Base-by-base conservation (phyloP, 495 filamentous ascomycete species). In the Annulohypoxylon bovei region DNA sequence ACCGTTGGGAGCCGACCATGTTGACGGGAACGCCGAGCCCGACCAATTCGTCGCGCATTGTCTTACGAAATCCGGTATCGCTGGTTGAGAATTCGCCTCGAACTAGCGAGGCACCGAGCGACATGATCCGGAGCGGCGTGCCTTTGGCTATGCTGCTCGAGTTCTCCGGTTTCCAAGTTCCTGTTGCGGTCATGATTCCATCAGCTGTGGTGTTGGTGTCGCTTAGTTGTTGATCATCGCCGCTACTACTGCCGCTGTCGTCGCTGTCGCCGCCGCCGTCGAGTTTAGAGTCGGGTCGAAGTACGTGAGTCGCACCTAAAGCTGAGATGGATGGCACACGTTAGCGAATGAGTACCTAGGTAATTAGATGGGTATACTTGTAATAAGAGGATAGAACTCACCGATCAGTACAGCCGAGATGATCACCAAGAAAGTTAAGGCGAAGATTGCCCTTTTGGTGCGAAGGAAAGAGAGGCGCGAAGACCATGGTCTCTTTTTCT, bases 21-120 rank as follows among this genome's bases (percentile, higher is more conserved):
- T 79, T 80, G 28, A 81, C 71, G 0, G 73, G 58, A 6, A 65
- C 53, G 6, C 71, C 72, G 6, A 74, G 71, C 0, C 49, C 67
- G 7, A 70, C 49, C 12, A 86, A 77, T 12, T 76, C 61, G 22
- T 77, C 74, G 20, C 73, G 75, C n/a, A 86, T 73, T 59, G 78
- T 74, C 33, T 76, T 77, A 47, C 88, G 84, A 75, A 89, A 89
- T 18, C 87, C 86, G 74, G 87, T 84, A 4, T 79, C 75, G 57
- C 84, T 82, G 3, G 73, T 79, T 1, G 83, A 86, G 32, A 71
- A 73, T 47, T 82, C 83, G 9, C 88, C 88, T 49, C 77, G 77
- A 9, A 87, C 88, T 52, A 90, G 84, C 0, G 87, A 89, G 8
- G 86, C 87, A 14, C 87, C 87, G 5, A 88, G 75, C 18, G 86